phyloP scores from a whole-genome alignment of 805 yeast genomes.

The Schwanniomyces pseudopolymorphus region DNA sequence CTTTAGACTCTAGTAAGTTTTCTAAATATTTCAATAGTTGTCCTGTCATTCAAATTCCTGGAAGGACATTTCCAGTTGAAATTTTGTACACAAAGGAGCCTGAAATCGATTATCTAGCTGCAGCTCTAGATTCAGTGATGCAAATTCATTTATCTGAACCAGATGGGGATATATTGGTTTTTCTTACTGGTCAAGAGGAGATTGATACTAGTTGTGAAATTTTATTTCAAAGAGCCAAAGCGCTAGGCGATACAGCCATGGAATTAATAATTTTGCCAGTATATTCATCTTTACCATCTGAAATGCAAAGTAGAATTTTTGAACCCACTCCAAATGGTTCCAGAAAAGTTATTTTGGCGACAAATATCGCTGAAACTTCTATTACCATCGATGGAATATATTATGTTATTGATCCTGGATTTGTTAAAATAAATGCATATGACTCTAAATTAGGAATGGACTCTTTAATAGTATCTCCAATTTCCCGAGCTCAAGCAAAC shows the following conservation, averaged over 20 bases:
- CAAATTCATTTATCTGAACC: slow-evolving; percentile 83
- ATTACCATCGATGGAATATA: slow-evolving; percentile 92
- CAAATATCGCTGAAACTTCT: slow-evolving; percentile 96
- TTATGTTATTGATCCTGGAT: slow-evolving; percentile 93
- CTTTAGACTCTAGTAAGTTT: slow-evolving; percentile 86
- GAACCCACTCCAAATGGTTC: slow-evolving; percentile 83
- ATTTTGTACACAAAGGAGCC: slow-evolving; percentile 77
- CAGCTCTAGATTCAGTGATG: slow-evolving; percentile 79
- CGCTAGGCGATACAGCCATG: slow-evolving; percentile 56
- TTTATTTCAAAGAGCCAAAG: slow-evolving; percentile 60
- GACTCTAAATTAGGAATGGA: slow-evolving; percentile 92
- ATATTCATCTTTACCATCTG: slow-evolving; percentile 88
- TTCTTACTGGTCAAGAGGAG: slow-evolving; percentile 91
- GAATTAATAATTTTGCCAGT: slow-evolving; percentile 82
- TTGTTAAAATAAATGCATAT: slow-evolving; percentile 85
- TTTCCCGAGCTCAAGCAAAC: slow-evolving; percentile 93
- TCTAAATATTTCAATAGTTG: slow-evolving; percentile 74
- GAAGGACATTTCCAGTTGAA: slow-evolving; percentile 90
- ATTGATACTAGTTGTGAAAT: slow-evolving; percentile 87
- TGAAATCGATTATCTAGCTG: slow-evolving; percentile 80
- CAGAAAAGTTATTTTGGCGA: slow-evolving; percentile 88
- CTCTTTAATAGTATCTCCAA: slow-evolving; percentile 75
- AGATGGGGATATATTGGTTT: slow-evolving; percentile 77
- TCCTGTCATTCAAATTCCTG: slow-evolving; percentile 83
- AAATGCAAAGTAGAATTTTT: slow-evolving; percentile 83